Percentiles rank a stretch among this genome's conserved stretches.
phyloP scores from a whole-genome alignment of 1,284 basidiomycete genomes.

The Takashimella tepidaria region DNA sequence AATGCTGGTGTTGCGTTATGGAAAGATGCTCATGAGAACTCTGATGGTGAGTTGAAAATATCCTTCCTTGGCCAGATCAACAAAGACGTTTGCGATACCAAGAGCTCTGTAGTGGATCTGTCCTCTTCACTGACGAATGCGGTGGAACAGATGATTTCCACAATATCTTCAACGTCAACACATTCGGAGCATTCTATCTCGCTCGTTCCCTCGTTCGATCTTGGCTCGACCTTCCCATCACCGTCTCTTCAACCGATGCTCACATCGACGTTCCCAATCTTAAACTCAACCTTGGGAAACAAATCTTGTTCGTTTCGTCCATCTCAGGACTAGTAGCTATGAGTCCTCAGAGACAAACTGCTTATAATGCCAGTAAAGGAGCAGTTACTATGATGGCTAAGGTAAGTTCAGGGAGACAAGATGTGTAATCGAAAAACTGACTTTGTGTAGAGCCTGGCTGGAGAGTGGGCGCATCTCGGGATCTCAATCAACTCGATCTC shows the following conservation, averaged over 20 bases:
- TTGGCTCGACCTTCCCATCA: slow-evolving; percentile 34
- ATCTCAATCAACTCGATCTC: slow-evolving; percentile 45
- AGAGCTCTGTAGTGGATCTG: too few species aligned
- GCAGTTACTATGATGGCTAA: slow-evolving; percentile 43
- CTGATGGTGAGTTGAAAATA: slow-evolving; percentile 27
- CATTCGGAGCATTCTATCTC: slow-evolving; percentile 40
- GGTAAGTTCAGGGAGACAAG: slow-evolving; percentile 14
- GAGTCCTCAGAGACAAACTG: slow-evolving; percentile 43
- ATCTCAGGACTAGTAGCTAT: slow-evolving; percentile 45
- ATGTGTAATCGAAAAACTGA: background rate
- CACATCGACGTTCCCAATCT: background rate
- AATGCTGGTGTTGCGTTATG: slow-evolving; percentile 23
- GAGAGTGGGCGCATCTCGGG: slow-evolving; percentile 45
- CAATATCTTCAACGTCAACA: slow-evolving; percentile 39
- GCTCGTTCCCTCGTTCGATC: slow-evolving; percentile 36
- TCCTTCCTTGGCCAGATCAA: too few species aligned
- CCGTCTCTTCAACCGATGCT: slow-evolving; percentile 4
- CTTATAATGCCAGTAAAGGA: slow-evolving; percentile 47
- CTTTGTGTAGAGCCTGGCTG: slow-evolving; percentile 33
- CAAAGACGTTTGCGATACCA: too few species aligned
- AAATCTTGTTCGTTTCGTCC: slow-evolving; percentile 46
- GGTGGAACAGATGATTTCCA: slow-evolving; percentile 38
- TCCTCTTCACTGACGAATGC: background rate
- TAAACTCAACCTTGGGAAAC: slow-evolving; percentile 33
- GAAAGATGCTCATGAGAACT: slow-evolving; percentile 38